These are phyloP conservation scores for Prunus davidiana DNA, from an alignment of 306 rosid genomes.

Conservation along the genomic window DNA sequence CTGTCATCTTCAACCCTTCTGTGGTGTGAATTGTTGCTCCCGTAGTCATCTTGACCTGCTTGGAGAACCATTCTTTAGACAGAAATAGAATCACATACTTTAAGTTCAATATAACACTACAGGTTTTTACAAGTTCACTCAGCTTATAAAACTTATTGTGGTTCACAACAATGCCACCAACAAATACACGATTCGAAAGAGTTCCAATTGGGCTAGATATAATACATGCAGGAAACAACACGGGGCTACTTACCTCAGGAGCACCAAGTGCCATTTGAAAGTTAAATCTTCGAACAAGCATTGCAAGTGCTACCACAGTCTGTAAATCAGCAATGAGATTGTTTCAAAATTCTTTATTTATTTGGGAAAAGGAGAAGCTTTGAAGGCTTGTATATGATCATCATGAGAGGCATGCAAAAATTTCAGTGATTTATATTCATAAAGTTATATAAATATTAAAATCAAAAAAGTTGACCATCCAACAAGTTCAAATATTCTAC, in stretches of 20 bases:
- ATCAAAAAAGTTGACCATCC: not conserved
- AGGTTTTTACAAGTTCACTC: not conserved
- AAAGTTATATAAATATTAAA: not conserved
- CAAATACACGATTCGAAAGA: not conserved
- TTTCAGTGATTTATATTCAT: not conserved
- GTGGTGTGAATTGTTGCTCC: conserved; percentile 98
- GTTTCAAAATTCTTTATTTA: conserved; percentile 2
- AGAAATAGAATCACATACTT: not conserved
- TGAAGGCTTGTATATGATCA: not conserved
- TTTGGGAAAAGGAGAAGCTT: conserved; percentile 10
- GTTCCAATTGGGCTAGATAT: not conserved
- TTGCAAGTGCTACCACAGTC: conserved; percentile 85
- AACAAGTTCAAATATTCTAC: conserved; percentile 32
- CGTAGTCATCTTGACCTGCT: conserved; percentile 91
- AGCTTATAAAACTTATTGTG: not conserved
- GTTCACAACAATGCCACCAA: not conserved
- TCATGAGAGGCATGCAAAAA: not conserved
- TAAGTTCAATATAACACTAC: not conserved
- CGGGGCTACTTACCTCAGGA: conserved; percentile 60
- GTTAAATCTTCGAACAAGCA: conserved; percentile 85
- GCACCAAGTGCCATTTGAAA: conserved; percentile 87
- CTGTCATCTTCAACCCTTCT: conserved; percentile 84
- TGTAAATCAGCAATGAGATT: conserved; percentile 33
- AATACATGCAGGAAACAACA: not conserved
- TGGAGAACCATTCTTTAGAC: conserved; percentile 1